Percentiles rank a stretch among this genome's conserved stretches.
phyloP scores from a whole-genome alignment of 345 rosid species.

The Barbarea vulgaris region DNA sequence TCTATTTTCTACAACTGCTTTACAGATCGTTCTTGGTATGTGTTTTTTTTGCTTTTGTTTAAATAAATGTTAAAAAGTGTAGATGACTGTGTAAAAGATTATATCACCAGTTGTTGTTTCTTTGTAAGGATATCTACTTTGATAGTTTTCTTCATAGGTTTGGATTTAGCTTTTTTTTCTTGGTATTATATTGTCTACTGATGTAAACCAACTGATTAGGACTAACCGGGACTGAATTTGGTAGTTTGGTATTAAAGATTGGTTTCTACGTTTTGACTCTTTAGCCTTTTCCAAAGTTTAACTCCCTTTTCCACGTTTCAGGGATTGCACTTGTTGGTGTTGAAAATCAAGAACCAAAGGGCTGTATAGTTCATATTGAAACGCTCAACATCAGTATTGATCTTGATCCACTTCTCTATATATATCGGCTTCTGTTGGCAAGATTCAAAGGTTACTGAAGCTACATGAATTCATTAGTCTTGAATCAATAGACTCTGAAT shows the following conservation, averaged over 20 bases:
- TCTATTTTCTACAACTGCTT: constrained; percentile 28
- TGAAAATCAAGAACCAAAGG: background rate
- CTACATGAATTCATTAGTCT: background rate
- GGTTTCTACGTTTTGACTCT: background rate
- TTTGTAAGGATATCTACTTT: constrained; percentile 21
- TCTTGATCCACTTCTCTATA: background rate
- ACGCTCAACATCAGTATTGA: background rate
- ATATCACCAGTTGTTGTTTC: constrained; percentile 13
- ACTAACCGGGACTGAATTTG: background rate
- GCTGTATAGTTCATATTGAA: background rate
- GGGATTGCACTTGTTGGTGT: background rate
- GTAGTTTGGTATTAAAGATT: constrained; percentile 9
- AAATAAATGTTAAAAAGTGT: constrained; percentile 28
- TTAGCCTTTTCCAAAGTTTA: background rate
- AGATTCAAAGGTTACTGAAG: background rate
- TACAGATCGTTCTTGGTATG: constrained; percentile 40
- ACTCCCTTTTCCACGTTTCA: background rate
- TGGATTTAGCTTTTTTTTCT: background rate
- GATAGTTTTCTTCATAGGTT: constrained; percentile 27
- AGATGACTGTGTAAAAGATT: constrained; percentile 26
- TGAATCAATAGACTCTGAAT: no score
- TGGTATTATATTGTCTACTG: background rate
- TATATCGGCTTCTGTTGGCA: background rate
- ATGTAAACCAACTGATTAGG: background rate
- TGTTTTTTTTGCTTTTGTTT: constrained; percentile 31